Conservation (phyloP, 2,329 filamentous ascomycete species). For the Fusarium siculi region DNA sequence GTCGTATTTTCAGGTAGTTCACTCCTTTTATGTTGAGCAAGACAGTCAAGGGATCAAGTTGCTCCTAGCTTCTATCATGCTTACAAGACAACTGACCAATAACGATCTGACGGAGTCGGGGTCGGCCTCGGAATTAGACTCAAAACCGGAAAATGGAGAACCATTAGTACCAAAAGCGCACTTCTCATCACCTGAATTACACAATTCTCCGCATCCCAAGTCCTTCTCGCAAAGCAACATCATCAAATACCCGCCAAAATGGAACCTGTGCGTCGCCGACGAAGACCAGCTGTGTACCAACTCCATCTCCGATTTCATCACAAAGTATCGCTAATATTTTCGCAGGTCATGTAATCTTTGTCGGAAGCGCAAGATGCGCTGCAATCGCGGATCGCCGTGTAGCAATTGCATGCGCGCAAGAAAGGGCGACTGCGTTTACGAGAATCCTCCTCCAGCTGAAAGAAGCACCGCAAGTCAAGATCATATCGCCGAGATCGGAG, state of each 20-base stretch:
- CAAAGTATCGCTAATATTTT: background rate
- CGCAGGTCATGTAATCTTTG: constrained; percentile 55
- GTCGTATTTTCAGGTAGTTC: background rate
- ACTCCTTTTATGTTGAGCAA: background rate
- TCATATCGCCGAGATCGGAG: rapidly evolving
- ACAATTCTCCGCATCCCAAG: background rate
- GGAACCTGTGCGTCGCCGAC: constrained; percentile 39
- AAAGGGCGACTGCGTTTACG: constrained; percentile 49
- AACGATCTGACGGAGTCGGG: background rate
- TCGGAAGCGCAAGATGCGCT: constrained; percentile 57
- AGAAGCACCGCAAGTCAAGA: background rate
- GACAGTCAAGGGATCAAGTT: background rate
- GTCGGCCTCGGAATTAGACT: background rate
- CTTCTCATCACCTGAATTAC: background rate
- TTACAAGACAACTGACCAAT: rapidly evolving
- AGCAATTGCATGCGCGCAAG: constrained; percentile 55
- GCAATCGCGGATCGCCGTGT: constrained; percentile 54
- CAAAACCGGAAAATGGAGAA: constrained; percentile 20
- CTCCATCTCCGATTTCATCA: rapidly evolving
- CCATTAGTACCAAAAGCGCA: constrained; percentile 11
- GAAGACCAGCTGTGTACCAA: constrained; percentile 45
- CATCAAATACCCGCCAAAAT: constrained; percentile 1
- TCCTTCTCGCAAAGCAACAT: too few relatives aligned
- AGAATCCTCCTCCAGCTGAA: constrained; percentile 22
- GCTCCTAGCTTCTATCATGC: background rate